Percentiles rank a stretch among this genome's conserved stretches.
These are phyloP conservation scores for Eucalyptus melliodora DNA, from an alignment of 345 rosid genomes.

Conservation along the genomic window DNA sequence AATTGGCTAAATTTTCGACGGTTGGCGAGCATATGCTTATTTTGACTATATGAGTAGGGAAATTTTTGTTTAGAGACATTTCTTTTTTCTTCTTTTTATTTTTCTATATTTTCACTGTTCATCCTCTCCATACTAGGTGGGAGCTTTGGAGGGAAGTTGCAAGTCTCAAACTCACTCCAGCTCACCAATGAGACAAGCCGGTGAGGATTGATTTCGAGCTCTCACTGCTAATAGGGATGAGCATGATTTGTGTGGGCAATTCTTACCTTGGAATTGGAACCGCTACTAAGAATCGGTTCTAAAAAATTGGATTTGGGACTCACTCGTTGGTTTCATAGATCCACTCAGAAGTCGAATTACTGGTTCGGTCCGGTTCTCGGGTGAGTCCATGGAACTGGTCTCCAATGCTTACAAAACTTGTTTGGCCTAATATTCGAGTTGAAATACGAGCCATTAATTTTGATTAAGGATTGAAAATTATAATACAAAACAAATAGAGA, in stretches of 20 bases:
- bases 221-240: not conserved
- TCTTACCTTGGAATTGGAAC: accelerated
- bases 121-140: too few relatives aligned
- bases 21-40: not conserved
- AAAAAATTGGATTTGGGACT: too few relatives aligned
- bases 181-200: not conserved
- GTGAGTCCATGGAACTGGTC: too few relatives aligned
- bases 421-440: accelerated
- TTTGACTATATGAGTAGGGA: not conserved
- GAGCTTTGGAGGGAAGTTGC: not conserved
- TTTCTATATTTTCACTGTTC: not conserved
- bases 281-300: accelerated
- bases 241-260: accelerated
- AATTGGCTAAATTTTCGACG: too few relatives aligned
- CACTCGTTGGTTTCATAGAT: too few relatives aligned
- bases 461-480: too few relatives aligned
- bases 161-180: not conserved
- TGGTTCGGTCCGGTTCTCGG: accelerated
- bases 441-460: too few relatives aligned
- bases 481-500: too few relatives aligned
- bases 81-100: too few relatives aligned
- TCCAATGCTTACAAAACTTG: too few relatives aligned
- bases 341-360: accelerated
- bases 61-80: too few relatives aligned
- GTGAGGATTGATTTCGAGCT: constrained; percentile 60